These are phyloP conservation scores for Pachysandra terminalis DNA, from an alignment of 164 flowering plant species.

Conservation along the genomic window DNA sequence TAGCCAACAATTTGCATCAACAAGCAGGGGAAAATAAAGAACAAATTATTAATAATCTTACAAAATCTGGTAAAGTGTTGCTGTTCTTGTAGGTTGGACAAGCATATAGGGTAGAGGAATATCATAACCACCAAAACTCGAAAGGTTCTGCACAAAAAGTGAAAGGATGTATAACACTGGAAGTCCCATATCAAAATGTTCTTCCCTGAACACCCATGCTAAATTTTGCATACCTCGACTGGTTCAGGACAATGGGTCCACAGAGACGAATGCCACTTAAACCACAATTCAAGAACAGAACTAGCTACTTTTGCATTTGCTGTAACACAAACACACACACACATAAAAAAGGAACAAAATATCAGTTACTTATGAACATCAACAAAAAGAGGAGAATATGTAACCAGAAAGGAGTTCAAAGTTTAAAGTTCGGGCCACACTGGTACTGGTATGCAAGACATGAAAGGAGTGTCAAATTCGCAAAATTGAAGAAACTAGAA, in stretches of 20 bases:
- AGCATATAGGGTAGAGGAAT: slow-evolving; percentile 42
- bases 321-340: too few relatives aligned
- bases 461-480: too few relatives aligned
- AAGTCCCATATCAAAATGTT: neutral
- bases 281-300: slow-evolving; percentile 86
- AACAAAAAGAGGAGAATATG: too few relatives aligned
- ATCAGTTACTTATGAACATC: neutral
- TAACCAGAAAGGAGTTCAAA: too few relatives aligned
- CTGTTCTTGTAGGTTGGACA: slow-evolving; percentile 46
- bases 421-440: too few relatives aligned
- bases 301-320: slow-evolving; percentile 44
- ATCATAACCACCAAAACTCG: slow-evolving; percentile 16
- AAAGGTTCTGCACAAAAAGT: slow-evolving; percentile 28
- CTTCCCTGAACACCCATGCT: neutral
- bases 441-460: too few relatives aligned
- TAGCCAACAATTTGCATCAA: neutral
- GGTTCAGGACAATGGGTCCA: slow-evolving; percentile 41
- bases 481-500: too few relatives aligned
- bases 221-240: slow-evolving; percentile 34
- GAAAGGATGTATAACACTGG: slow-evolving; percentile 1
- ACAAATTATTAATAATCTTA: slow-evolving; percentile 29
- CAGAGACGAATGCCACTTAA: slow-evolving; percentile 77
- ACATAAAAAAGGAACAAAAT: slow-evolving; percentile 1
- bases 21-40: neutral
- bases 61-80: slow-evolving; percentile 43